A percentile compares a stretch with the other conserved stretches of the same genome.
These are phyloP conservation scores for Kluyveromyces dobzhanskii DNA, from an alignment of 805 yeast genomes.

Conservation along the genomic window DNA sequence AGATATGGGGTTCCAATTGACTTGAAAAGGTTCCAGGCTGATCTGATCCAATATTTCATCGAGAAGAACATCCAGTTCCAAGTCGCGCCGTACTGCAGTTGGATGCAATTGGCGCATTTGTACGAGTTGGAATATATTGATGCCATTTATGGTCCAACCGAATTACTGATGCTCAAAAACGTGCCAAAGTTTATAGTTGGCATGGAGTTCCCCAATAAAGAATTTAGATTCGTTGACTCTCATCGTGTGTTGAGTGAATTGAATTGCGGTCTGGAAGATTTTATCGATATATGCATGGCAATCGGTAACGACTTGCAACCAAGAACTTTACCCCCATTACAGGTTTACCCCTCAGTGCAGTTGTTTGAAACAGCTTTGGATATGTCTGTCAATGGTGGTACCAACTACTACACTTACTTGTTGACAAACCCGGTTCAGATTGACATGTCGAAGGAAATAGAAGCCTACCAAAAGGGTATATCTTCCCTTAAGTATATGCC, in stretches of 20 bases:
- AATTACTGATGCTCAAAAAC: conserved; percentile 50
- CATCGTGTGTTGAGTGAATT: conserved; percentile 51
- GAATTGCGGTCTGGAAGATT: conserved; percentile 51
- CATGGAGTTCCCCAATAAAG: conserved; percentile 57
- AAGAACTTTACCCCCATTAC: conserved; percentile 43
- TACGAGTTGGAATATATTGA: conserved; percentile 50
- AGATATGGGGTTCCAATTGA: conserved; percentile 45
- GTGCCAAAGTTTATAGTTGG: conserved; percentile 66
- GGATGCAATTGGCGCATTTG: conserved; percentile 72
- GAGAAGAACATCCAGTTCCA: conserved; percentile 52
- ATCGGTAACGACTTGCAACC: conserved; percentile 77
- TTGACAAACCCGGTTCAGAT: conserved; percentile 32
- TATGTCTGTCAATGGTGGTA: conserved; percentile 35
- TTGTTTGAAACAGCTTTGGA: conserved; percentile 32
- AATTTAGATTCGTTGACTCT: conserved; percentile 60
- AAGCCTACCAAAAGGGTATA: conserved; percentile 56
- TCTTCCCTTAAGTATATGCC: conserved; percentile 68
- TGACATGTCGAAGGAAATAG: conserved; percentile 32
- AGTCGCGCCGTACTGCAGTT: conserved; percentile 76
- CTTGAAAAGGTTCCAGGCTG: conserved; percentile 42
- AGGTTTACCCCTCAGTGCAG: conserved; percentile 25
- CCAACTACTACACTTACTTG: conserved; percentile 38
- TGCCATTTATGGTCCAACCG: conserved; percentile 79
- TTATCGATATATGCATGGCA: conserved; percentile 67
- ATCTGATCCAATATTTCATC: conserved; percentile 49